Percentiles rank a stretch among this genome's conserved stretches.
Evolutionary conservation across 176 grass and related monocot species (phyloP).

Genomic region (Aegilops umbellulata): DNA sequence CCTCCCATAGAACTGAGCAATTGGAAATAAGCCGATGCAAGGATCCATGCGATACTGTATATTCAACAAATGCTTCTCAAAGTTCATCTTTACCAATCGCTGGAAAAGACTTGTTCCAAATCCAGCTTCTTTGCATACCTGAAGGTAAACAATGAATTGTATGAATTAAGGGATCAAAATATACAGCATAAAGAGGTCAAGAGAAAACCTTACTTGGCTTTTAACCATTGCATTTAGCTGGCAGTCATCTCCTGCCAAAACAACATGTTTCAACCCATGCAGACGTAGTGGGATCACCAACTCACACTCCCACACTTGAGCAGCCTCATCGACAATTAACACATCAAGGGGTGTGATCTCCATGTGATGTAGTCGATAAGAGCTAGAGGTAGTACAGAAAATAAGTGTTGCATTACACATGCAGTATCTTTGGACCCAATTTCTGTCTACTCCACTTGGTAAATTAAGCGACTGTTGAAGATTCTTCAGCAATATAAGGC

Average conservation of each 20-base stretch:
- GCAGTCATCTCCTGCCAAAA: conserved; percentile 73
- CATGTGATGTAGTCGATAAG: conserved; percentile 53
- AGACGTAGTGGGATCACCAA: conserved; percentile 58
- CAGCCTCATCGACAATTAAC: conserved; percentile 72
- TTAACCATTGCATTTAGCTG: conserved; percentile 62
- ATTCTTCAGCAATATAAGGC: conserved; percentile 37
- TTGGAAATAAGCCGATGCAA: conserved; percentile 69
- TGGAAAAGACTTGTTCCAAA: conserved; percentile 74
- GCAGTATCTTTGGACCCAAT: conserved; percentile 48
- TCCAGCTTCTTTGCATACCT: conserved; percentile 66
- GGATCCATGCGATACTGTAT: conserved; percentile 82
- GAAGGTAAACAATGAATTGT: not conserved
- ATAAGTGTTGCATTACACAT: conserved; percentile 56
- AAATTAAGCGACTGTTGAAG: conserved; percentile 38
- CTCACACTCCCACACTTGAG: conserved; percentile 73
- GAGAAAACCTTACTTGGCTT: conserved; percentile 49
- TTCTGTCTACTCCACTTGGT: conserved; percentile 10
- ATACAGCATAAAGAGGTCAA: not conserved
- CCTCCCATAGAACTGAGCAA: conserved; percentile 49
- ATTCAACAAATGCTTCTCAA: conserved; percentile 63
- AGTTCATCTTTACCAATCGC: conserved; percentile 49
- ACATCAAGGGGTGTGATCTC: conserved; percentile 45
- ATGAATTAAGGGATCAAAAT: not conserved
- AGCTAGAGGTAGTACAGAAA: conserved; percentile 73
- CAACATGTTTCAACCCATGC: conserved; percentile 47